These are phyloP conservation scores for Tardiomyces digboiensis DNA, from an alignment of 1,139 yeast species.

Conservation along the genomic window DNA sequence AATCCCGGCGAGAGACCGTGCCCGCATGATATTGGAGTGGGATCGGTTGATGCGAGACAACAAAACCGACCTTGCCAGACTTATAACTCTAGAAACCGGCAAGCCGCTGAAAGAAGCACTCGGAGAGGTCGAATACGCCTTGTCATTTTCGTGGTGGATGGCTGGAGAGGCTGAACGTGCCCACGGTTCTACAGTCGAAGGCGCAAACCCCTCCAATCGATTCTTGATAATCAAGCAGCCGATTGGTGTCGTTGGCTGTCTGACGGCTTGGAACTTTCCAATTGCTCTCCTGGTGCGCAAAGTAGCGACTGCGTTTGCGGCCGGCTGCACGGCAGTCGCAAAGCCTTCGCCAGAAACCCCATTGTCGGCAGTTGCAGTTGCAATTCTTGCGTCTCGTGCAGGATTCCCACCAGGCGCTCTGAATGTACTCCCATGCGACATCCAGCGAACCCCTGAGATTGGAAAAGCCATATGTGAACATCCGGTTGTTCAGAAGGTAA, in stretches of 20 bases:
- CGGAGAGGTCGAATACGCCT: slow-evolving; percentile 50
- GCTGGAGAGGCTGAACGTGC: slow-evolving; percentile 82
- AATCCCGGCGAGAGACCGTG: slow-evolving; percentile 44
- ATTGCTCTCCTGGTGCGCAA: slow-evolving; percentile 80
- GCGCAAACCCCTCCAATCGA: slow-evolving; percentile 52
- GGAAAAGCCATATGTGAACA: slow-evolving; percentile 71
- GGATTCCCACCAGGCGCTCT: slow-evolving; percentile 77
- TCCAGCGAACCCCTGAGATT: slow-evolving; percentile 31
- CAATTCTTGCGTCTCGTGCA: slow-evolving; percentile 52
- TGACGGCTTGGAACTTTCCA: slow-evolving; percentile 89
- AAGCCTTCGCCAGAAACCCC: slow-evolving; percentile 84
- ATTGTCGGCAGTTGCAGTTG: slow-evolving; percentile 59
- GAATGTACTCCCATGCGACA: slow-evolving; percentile 39
- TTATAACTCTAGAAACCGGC: slow-evolving; percentile 80
- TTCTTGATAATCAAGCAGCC: slow-evolving; percentile 51
- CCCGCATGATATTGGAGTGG: slow-evolving; percentile 45
- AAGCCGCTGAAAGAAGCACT: slow-evolving; percentile 51
- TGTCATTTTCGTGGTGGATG: slow-evolving; percentile 52
- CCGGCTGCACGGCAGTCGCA: slow-evolving; percentile 73
- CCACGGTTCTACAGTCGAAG: slow-evolving; percentile 57
- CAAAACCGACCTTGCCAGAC: slow-evolving; percentile 50
- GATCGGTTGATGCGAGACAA: slow-evolving; percentile 58
- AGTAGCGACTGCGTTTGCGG: slow-evolving; percentile 73
- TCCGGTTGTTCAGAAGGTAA: slow-evolving; percentile 62
- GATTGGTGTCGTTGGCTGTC: slow-evolving; percentile 72